Base-by-base conservation (phyloP, 2,329 filamentous ascomycete species). In the Endocalyx cinctus region DNA sequence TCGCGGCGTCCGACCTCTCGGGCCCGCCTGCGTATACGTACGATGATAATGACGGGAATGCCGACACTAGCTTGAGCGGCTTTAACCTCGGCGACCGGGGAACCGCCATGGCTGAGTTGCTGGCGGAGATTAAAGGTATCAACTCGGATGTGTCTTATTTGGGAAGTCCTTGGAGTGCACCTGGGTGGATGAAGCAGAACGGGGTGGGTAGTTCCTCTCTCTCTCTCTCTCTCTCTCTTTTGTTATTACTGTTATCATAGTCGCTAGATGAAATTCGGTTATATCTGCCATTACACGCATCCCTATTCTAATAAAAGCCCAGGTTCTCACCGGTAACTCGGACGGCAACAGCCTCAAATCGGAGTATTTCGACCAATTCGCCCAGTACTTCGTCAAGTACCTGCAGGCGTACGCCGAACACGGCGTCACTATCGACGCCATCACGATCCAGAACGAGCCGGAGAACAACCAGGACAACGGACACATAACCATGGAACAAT, bases 371-470 rank as follows among this genome's bases (percentile, higher is more conserved):
- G 42, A 42, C 17, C 38, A 50, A 25, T 58, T 56, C 27, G 63
- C 56, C 4, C 42, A 62, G 35, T 64, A 64, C 48, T 54, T 67
- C 35, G 60, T 64, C 33, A 57, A 59, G 45, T 67, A 67, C 43
- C 47, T 67, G 10, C 51, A 64, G 38, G 62, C 62, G 2, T 67
- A 56, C 39, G 46, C 49, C 5, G 43, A 28, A n/a, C 48, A 43
- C 4, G 62, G 62, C 2, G 58, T 52, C 2, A 49, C 48, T 8
- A 45, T 66, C 25, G 60, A 66, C 33, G 62, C 62, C 39, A 63
- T 67, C 46, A 64, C 63, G 27, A 58, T 67, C 25, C 63, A 67
- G 49, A 67, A 67, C 38, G 63, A 67, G 47, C 64, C 64, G 1
- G 50, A 64, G 12, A 63, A 65, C 48, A 63, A 50, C 43, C 50